Conservation (phyloP, 169 alveolate genomes). For the Plasmodium reichenowi region DNA sequence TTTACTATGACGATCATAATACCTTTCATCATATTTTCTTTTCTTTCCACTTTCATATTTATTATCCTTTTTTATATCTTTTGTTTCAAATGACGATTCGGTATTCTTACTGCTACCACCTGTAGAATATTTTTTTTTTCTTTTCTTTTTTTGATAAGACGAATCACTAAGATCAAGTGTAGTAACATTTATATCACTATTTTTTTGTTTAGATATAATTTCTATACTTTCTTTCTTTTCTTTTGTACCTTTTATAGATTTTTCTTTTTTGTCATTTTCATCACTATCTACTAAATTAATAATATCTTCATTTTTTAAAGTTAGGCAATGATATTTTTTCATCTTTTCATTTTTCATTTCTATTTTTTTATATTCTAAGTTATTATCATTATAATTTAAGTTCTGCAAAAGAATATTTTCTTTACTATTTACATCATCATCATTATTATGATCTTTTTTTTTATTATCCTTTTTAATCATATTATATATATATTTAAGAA, state of each 20-base stretch:
- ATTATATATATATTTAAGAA: conserved; percentile 34
- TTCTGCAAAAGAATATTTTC: background rate
- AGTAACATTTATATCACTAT: background rate
- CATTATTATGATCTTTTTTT: background rate
- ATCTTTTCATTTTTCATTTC: conserved; percentile 63
- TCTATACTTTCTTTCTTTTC: background rate
- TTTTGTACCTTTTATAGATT: background rate
- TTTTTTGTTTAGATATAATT: no score
- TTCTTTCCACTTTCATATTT: background rate
- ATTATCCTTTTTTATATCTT: no score
- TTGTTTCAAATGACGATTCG: no score
- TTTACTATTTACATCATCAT: background rate
- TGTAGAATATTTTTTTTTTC: background rate
- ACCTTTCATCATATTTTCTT: background rate
- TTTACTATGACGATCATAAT: background rate
- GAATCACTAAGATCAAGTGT: conserved; percentile 2
- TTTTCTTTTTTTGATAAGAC: background rate
- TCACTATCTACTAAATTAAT: background rate
- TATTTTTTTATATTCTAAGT: conserved; percentile 16
- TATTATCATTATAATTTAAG: background rate
- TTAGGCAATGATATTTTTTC: conserved; percentile 42
- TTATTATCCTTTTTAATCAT: conserved; percentile 2
- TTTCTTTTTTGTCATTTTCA: background rate
- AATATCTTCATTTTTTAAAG: conserved; percentile 28
- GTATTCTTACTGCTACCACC: no score